phyloP scores from a whole-genome alignment of 805 yeast species.

The Myxozyma sirexii region DNA sequence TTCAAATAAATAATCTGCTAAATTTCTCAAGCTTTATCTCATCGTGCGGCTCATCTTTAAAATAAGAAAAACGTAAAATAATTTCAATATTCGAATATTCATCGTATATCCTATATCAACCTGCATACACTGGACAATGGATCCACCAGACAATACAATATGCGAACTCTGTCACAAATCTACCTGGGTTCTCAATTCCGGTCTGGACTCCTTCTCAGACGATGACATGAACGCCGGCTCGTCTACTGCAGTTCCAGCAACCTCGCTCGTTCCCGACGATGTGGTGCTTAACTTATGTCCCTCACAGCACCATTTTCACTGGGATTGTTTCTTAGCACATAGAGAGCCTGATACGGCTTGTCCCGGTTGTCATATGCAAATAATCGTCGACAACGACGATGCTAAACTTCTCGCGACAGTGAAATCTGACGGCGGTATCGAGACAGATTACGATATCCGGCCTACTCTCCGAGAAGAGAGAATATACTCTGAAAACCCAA shows the following conservation, averaged over 20 bases:
- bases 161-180: conserved; percentile 20
- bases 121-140: not conserved
- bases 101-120: too few relatives aligned
- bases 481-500: conserved; percentile 14
- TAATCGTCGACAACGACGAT: conserved; percentile 2
- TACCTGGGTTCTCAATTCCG: conserved; percentile 16
- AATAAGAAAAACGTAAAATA: not conserved
- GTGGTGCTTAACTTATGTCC: conserved; percentile 23
- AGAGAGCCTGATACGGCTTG: conserved; percentile 20
- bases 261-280: conserved; percentile 27
- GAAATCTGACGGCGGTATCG: conserved; percentile 27
- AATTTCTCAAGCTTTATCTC: not conserved
- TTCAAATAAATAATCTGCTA: too few relatives aligned
- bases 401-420: conserved; percentile 21
- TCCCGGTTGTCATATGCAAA: conserved; percentile 23
- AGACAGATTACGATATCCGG: conserved; percentile 21
- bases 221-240: conserved; percentile 3
- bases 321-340: conserved; percentile 29
- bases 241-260: too few relatives aligned
- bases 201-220: conserved; percentile 1
- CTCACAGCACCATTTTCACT: conserved; percentile 26
- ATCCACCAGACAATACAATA: conserved; percentile 13
- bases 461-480: conserved; percentile 22
- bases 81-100: not conserved
- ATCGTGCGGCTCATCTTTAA: conserved; percentile 13